phyloP scores from a whole-genome alignment of 768 basidiomycete genomes.

The Mycena galericulata region DNA sequence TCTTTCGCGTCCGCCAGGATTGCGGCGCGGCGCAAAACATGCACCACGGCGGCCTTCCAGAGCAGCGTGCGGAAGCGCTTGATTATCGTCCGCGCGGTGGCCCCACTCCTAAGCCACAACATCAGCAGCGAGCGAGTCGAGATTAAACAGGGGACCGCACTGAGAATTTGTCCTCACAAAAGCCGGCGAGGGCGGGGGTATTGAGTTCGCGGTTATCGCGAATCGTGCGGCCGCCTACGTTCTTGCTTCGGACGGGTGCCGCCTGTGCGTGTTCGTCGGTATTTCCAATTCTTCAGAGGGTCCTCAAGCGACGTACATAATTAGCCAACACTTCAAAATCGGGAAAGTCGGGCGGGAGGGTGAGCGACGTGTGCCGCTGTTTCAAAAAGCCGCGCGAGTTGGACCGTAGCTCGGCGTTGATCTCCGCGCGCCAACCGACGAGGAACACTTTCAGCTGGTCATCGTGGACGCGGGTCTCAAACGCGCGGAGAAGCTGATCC shows the following conservation, averaged over 20 bases:
- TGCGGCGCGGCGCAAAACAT: slow-evolving; percentile 64
- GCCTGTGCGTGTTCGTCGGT: not conserved
- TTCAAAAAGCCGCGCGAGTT: slow-evolving; percentile 61
- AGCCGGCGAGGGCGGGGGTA: slow-evolving; percentile 62
- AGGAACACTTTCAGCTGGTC: slow-evolving; percentile 59
- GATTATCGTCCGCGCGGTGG: slow-evolving; percentile 66
- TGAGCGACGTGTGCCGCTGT: slow-evolving; percentile 54
- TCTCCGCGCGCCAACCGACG: slow-evolving; percentile 58
- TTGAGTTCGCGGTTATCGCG: slow-evolving; percentile 57
- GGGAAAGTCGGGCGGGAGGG: slow-evolving; percentile 67
- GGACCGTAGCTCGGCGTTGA: slow-evolving; percentile 62
- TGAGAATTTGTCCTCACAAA: slow-evolving; percentile 74
- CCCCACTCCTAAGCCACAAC: slow-evolving; percentile 68
- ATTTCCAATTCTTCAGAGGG: not conserved
- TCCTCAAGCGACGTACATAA: slow-evolving; percentile 67
- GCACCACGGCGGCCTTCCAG: slow-evolving; percentile 71
- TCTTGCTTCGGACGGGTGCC: slow-evolving; percentile 41
- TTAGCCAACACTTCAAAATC: slow-evolving; percentile 64
- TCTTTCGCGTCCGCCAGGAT: slow-evolving; percentile 55
- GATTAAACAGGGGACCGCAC: not conserved
- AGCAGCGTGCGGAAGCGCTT: slow-evolving; percentile 74
- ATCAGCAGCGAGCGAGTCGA: not conserved
- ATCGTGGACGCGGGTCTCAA: slow-evolving; percentile 42
- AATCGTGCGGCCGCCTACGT: slow-evolving; percentile 37
- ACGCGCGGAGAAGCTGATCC: slow-evolving; percentile 56